These are phyloP conservation scores for Cinnamomum micranthum DNA, from an alignment of 164 flowering plant species.

Conservation along the genomic window DNA sequence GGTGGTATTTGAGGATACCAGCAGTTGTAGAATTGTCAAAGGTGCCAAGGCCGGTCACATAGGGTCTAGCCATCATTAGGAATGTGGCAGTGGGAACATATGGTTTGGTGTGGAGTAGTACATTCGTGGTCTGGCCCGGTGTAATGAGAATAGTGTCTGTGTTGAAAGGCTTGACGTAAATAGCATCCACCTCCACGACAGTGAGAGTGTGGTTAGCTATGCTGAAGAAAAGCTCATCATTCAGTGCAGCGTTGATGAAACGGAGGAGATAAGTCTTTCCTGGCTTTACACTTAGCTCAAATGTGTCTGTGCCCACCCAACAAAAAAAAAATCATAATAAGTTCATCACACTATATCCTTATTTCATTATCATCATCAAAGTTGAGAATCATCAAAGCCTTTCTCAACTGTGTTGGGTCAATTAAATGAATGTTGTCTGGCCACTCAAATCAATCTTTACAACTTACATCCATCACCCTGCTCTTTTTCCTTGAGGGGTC, in stretches of 20 bases:
- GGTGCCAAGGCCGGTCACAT: conserved; percentile 33
- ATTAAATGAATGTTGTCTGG: too few species aligned
- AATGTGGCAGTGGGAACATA: conserved; percentile 34
- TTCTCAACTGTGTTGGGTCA: too few species aligned
- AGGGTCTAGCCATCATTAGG: conserved; percentile 47
- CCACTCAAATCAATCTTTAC: too few species aligned
- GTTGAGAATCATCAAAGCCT: too few species aligned
- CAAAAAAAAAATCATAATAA: too few species aligned
- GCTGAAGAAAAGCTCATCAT: conserved; percentile 71
- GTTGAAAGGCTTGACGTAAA: conserved; percentile 52
- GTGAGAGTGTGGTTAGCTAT: conserved; percentile 61
- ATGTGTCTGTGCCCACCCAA: conserved; percentile 38
- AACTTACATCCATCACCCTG: too few species aligned
- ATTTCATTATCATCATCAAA: too few species aligned
- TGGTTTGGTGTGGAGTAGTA: conserved; percentile 41
- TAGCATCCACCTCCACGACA: conserved; percentile 58
- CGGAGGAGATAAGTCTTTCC: conserved; percentile 67
- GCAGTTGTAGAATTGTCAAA: conserved; percentile 46
- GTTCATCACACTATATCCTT: too few species aligned
- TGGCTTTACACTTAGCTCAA: conserved; percentile 56
- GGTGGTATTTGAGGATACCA: conserved; percentile 32
- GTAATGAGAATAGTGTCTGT: conserved; percentile 33
- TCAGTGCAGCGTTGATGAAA: conserved; percentile 71
- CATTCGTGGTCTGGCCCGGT: conserved; percentile 62
- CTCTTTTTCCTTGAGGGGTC: too few species aligned